Evolutionary conservation across 345 rosid species (phyloP).

Genomic region (Carallia pectinifolia): DNA sequence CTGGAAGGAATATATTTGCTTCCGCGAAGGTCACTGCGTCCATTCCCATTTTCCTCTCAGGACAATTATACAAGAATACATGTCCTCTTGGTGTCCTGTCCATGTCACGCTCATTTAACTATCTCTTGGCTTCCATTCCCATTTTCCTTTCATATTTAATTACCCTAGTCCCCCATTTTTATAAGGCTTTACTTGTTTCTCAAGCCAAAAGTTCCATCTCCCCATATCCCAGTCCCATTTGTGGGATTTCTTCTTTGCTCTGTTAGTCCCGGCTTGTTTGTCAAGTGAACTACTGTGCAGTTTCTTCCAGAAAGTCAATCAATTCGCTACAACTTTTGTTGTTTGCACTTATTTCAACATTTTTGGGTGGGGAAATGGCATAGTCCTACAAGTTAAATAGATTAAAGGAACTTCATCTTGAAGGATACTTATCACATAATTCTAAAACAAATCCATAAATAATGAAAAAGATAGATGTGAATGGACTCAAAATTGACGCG

Average conservation of each 20-base stretch:
- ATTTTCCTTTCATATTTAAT: background rate
- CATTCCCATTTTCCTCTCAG: background rate
- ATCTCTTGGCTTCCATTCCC: too few species aligned
- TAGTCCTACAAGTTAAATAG: background rate
- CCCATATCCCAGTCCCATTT: background rate
- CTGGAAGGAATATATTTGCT: slow-evolving; percentile 18
- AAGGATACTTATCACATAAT: background rate
- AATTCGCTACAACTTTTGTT: background rate
- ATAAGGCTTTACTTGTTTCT: background rate
- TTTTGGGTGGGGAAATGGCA: background rate
- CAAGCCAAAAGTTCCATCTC: background rate
- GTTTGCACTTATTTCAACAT: background rate
- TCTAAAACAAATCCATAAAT: background rate
- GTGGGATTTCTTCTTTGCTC: too few species aligned
- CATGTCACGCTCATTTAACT: background rate
- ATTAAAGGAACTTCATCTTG: slow-evolving; percentile 5
- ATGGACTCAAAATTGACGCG: background rate
- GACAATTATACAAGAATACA: background rate
- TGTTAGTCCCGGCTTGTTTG: background rate
- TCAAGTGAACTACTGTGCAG: background rate
- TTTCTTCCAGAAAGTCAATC: background rate
- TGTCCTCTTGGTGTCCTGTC: slow-evolving; percentile 17
- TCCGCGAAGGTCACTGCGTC: background rate
- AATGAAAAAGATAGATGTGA: background rate
- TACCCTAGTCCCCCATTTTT: background rate